Percentiles rank a stretch among this genome's conserved stretches.
Conservation (phyloP, 495 filamentous ascomycete genomes). For the Thermothielavioides terrestris region DNA sequence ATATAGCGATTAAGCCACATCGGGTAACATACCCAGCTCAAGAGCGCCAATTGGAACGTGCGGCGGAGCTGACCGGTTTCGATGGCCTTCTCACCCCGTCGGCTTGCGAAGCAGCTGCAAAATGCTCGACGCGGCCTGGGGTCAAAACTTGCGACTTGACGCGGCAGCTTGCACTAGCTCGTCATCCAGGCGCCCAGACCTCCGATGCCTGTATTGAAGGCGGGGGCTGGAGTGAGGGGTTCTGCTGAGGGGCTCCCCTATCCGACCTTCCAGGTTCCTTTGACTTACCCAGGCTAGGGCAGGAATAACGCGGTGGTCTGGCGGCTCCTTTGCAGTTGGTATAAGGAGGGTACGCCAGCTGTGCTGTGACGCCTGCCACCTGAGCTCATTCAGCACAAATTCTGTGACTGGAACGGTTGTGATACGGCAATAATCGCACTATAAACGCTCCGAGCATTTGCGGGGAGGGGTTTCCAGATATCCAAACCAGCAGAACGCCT, state of each 20-base stretch:
- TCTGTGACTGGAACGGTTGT: neutral
- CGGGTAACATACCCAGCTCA: neutral
- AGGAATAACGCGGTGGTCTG: neutral
- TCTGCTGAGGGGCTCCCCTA: neutral
- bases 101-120: too few relatives aligned
- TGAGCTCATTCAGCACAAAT: neutral
- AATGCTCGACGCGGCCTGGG: neutral
- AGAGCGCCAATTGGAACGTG: slow-evolving; percentile 1
- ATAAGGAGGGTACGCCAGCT: neutral
- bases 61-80: neutral
- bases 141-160: neutral
- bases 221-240: neutral
- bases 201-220: neutral
- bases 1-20: neutral
- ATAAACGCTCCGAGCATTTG: too few relatives aligned
- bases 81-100: too few relatives aligned
- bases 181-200: neutral
- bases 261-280: neutral
- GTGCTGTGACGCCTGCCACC: neutral
- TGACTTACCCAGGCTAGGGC: slow-evolving; percentile 1
- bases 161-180: neutral
- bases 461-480: too few relatives aligned
- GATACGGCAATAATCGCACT: neutral
- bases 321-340: neutral
- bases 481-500: too few relatives aligned